A percentile compares a stretch with the other conserved stretches of the same genome.
These are phyloP conservation scores for Elaeis oleifera DNA, from an alignment of 202 grass and related monocot genomes.

Conservation along the genomic window DNA sequence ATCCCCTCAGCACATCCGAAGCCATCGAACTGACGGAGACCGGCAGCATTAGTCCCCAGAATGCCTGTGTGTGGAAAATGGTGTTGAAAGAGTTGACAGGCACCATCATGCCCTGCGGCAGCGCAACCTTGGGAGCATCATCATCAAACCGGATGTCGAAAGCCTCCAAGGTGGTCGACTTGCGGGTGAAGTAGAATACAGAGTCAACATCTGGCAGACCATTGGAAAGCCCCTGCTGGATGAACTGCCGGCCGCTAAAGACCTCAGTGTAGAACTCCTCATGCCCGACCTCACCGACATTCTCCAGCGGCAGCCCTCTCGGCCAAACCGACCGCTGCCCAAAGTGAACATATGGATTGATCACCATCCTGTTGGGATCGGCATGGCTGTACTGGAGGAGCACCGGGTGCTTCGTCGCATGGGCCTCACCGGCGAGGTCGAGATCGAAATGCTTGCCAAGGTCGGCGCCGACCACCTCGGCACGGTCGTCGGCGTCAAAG, in stretches of 20 bases:
- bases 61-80: slow-evolving; percentile 80
- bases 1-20: slow-evolving; percentile 91
- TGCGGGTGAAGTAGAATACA: slow-evolving; percentile 92
- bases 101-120: slow-evolving; percentile 88
- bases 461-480: slow-evolving; percentile 64
- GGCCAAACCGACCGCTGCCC: slow-evolving; percentile 96
- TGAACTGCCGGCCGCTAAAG: slow-evolving; percentile 80
- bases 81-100: slow-evolving; percentile 95
- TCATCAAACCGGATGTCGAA: slow-evolving; percentile 70
- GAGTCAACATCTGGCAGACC: slow-evolving; percentile 86
- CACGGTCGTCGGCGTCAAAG: slow-evolving; percentile 88
- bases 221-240: slow-evolving; percentile 89
- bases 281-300: slow-evolving; percentile 70
- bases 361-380: slow-evolving; percentile 73
- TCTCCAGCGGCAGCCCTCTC: slow-evolving; percentile 74
- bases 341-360: slow-evolving; percentile 95
- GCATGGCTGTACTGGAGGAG: slow-evolving; percentile 96
- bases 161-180: slow-evolving; percentile 44
- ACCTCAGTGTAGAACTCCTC: slow-evolving; percentile 95
- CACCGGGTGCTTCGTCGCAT: slow-evolving; percentile 59
- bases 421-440: slow-evolving; percentile 43
- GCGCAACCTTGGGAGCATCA: slow-evolving; percentile 68
- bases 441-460: slow-evolving; percentile 73
- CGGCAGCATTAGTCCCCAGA: slow-evolving; percentile 90
- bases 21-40: slow-evolving; percentile 93